A percentile compares a stretch with the other conserved stretches of the same genome.
phyloP scores from a whole-genome alignment of 2,329 filamentous ascomycete species.

The Colletotrichum eremochloae region DNA sequence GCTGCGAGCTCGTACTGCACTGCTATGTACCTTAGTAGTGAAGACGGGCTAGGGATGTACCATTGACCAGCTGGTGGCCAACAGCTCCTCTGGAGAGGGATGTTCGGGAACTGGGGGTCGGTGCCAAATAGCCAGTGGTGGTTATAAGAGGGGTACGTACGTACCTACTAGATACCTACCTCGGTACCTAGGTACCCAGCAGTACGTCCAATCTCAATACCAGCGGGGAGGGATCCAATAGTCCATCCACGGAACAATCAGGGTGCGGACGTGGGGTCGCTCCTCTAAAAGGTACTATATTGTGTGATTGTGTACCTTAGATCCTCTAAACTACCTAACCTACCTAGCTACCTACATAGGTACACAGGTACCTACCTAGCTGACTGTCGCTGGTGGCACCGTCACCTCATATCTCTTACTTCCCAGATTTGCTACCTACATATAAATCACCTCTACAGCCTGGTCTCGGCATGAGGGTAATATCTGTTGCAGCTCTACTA shows the following conservation, averaged over 20 bases:
- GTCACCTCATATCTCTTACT: background rate
- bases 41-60: slow-evolving; percentile 13
- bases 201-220: background rate
- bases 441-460: background rate
- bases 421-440: background rate
- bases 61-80: slow-evolving; percentile 18
- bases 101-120: slow-evolving; percentile 17
- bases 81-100: slow-evolving; percentile 20
- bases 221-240: slow-evolving; percentile 15
- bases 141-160: slow-evolving; percentile 25
- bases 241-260: slow-evolving; percentile 13
- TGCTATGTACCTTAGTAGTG: background rate
- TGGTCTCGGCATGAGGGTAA: background rate
- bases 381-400: background rate
- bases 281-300: slow-evolving; percentile 4
- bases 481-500: background rate
- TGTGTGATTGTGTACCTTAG: too few relatives aligned
- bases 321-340: too few relatives aligned
- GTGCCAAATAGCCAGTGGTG: slow-evolving; percentile 11
- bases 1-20: background rate
- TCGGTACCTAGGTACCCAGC: background rate
- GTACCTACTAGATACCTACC: too few relatives aligned
- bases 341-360: too few relatives aligned
- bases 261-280: slow-evolving; percentile 24
- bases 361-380: too few relatives aligned